phyloP scores from a whole-genome alignment of 768 basidiomycete genomes.

The Mrakia gelida region DNA sequence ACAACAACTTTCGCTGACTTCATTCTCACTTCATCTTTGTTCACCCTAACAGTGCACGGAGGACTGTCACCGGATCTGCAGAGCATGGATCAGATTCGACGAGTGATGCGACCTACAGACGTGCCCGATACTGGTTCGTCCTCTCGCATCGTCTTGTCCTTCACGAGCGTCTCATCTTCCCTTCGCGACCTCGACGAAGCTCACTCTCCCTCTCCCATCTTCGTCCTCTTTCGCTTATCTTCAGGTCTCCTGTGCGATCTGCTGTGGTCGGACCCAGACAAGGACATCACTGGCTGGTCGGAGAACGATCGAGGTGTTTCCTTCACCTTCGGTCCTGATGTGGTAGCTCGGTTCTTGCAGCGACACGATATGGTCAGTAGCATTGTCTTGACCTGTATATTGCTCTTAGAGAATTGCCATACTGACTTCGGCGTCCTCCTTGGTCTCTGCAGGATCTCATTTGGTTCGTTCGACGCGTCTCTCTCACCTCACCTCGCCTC shows the following conservation, averaged over 20 bases:
- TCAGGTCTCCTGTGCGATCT: conserved; percentile 44
- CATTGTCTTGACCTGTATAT: neutral
- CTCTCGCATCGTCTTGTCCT: too few relatives aligned
- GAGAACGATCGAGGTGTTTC: conserved; percentile 35
- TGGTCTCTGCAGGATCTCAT: too few relatives aligned
- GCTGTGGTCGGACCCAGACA: conserved; percentile 36
- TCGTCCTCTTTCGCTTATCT: neutral
- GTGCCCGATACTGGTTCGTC: conserved; percentile 51
- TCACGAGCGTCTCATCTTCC: conserved; percentile 35
- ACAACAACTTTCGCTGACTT: neutral
- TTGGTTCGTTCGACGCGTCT: too few relatives aligned
- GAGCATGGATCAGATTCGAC: conserved; percentile 34
- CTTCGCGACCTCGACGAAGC: neutral
- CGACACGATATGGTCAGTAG: conserved; percentile 33
- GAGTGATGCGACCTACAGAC: conserved; percentile 37
- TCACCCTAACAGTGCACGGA: conserved; percentile 17
- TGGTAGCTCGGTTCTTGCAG: conserved; percentile 35
- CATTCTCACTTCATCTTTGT: neutral
- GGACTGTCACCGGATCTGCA: conserved; percentile 34
- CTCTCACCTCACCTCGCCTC: neutral
- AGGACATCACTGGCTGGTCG: conserved; percentile 34
- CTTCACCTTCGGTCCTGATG: conserved; percentile 34
- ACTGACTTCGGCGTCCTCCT: too few relatives aligned
- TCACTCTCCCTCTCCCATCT: neutral
- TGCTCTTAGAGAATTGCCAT: too few relatives aligned